phyloP scores from a whole-genome alignment of 2,329 filamentous ascomycete species.

The Colletotrichum cereale region DNA sequence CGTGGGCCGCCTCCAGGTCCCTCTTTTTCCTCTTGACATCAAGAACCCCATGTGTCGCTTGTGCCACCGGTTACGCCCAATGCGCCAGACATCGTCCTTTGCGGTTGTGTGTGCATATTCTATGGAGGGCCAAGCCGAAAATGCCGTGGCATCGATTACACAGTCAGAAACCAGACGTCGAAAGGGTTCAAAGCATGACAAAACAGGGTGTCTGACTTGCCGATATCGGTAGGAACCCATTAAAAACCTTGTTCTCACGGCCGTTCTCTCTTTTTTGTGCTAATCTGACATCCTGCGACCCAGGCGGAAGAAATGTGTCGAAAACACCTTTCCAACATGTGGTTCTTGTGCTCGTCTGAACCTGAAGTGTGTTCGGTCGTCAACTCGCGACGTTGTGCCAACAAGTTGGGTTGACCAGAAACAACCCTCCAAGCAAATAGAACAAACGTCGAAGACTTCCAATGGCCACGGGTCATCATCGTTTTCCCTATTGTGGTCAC shows the following conservation, averaged over 20 bases:
- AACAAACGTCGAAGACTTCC: background rate
- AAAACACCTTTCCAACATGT: constrained; percentile 39
- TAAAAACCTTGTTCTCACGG: background rate
- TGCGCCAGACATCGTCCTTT: constrained; percentile 7
- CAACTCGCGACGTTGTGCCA: constrained; percentile 38
- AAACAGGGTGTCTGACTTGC: constrained; percentile 41
- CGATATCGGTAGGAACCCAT: constrained; percentile 38
- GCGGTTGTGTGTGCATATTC: background rate
- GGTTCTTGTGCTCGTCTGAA: constrained; percentile 39
- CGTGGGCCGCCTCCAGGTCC: constrained; percentile 12
- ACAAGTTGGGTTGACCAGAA: constrained; percentile 28
- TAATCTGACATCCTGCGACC: constrained; percentile 14
- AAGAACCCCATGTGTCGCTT: constrained; percentile 16
- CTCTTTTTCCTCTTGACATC: constrained; percentile 30
- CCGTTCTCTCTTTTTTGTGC: too few species aligned
- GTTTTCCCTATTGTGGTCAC: constrained; percentile 5
- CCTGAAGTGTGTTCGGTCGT: constrained; percentile 36
- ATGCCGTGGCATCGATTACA: background rate
- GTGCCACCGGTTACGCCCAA: constrained; percentile 23
- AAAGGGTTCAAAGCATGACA: constrained; percentile 41
- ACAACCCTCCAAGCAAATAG: background rate
- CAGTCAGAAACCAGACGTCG: constrained; percentile 30
- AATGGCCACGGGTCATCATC: background rate
- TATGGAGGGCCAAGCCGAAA: background rate
- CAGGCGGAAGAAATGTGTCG: constrained; percentile 41